Percentiles rank a stretch among this genome's conserved stretches.
phyloP scores from a whole-genome alignment of 2,329 filamentous ascomycete species.

The Lachnellula subtilissima region DNA sequence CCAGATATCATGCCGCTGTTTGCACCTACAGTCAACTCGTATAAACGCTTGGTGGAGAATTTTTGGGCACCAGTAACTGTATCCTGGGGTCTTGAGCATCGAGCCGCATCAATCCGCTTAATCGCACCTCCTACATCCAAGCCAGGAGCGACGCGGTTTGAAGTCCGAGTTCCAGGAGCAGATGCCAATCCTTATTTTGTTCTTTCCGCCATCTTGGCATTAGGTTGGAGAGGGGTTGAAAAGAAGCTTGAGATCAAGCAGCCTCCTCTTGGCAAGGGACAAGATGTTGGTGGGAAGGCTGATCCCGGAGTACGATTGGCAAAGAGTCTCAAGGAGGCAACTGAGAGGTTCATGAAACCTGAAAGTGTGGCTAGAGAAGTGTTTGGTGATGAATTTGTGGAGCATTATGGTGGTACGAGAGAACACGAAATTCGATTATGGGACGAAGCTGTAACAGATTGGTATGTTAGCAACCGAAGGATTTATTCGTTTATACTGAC shows the following conservation, averaged over 20 bases:
- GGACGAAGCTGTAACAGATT: slow-evolving; percentile 96
- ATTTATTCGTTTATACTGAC: slow-evolving; percentile 8
- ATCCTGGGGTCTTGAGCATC: slow-evolving; percentile 94
- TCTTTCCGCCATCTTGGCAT: slow-evolving; percentile 76
- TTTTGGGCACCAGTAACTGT: slow-evolving; percentile 99
- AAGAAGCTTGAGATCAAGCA: slow-evolving; percentile 82
- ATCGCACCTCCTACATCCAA: slow-evolving; percentile 86
- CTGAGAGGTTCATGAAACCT: slow-evolving; percentile 66
- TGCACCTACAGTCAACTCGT: slow-evolving; percentile 93
- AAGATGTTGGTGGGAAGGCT: slow-evolving; percentile 67
- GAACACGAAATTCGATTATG: slow-evolving; percentile 87
- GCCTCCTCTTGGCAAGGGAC: slow-evolving; percentile 77
- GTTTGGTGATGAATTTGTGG: slow-evolving; percentile 91
- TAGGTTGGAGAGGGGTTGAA: slow-evolving; percentile 88
- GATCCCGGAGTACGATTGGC: slow-evolving; percentile 76
- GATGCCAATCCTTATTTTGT: slow-evolving; percentile 88
- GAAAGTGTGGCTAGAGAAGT: slow-evolving; percentile 89
- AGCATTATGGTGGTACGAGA: slow-evolving; percentile 88
- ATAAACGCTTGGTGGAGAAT: slow-evolving; percentile 97
- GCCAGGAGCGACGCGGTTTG: slow-evolving; percentile 81
- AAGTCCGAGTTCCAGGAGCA: slow-evolving; percentile 89
- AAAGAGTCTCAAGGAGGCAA: slow-evolving; percentile 81
- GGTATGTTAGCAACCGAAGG: slow-evolving; percentile 52
- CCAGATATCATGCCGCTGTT: slow-evolving; percentile 95
- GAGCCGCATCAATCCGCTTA: slow-evolving; percentile 82